phyloP scores from a whole-genome alignment of 495 filamentous ascomycete species.

The Physcia stellaris region DNA sequence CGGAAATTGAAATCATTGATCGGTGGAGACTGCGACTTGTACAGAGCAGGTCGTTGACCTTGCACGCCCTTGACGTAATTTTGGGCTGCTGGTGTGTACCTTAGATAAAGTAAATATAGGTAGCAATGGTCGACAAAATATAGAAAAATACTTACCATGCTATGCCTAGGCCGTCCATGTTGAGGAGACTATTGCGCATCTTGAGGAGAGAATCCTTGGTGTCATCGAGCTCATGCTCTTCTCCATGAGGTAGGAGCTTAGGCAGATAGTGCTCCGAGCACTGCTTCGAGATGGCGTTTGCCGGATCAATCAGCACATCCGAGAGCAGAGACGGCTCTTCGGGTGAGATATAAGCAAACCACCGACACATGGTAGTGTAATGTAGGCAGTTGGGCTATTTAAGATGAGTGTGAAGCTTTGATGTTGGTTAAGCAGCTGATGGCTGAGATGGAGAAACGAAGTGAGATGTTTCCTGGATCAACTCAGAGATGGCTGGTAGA shows the following conservation, averaged over 20 bases:
- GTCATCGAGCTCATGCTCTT: slow-evolving; percentile 21
- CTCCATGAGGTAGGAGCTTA: slow-evolving; percentile 11
- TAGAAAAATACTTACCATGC: no score
- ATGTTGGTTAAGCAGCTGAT: no score
- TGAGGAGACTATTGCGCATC: slow-evolving; percentile 25
- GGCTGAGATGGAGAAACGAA: no score
- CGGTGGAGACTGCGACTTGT: slow-evolving; percentile 34
- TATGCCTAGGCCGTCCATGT: slow-evolving; percentile 13
- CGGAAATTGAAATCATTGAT: slow-evolving; percentile 36
- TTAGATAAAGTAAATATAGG: no score
- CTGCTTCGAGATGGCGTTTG: slow-evolving; percentile 11
- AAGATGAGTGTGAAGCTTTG: no score
- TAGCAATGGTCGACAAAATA: no score
- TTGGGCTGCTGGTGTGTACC: slow-evolving; percentile 22
- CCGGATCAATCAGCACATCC: slow-evolving; percentile 2
- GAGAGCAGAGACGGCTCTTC: slow-evolving; percentile 2
- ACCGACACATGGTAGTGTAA: slow-evolving; percentile 24
- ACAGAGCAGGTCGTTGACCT: slow-evolving; percentile 27
- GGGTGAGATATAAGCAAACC: slow-evolving; percentile 15
- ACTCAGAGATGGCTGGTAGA: no score
- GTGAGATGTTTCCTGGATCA: no score
- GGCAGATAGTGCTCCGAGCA: slow-evolving; percentile 10
- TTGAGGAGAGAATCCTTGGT: slow-evolving; percentile 1
- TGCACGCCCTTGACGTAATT: slow-evolving; percentile 16
- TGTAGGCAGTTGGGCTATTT: no score